These are phyloP conservation scores for Chaetomiaceae sp. DNA, from an alignment of 2,329 filamentous ascomycete genomes.

Conservation along the genomic window DNA sequence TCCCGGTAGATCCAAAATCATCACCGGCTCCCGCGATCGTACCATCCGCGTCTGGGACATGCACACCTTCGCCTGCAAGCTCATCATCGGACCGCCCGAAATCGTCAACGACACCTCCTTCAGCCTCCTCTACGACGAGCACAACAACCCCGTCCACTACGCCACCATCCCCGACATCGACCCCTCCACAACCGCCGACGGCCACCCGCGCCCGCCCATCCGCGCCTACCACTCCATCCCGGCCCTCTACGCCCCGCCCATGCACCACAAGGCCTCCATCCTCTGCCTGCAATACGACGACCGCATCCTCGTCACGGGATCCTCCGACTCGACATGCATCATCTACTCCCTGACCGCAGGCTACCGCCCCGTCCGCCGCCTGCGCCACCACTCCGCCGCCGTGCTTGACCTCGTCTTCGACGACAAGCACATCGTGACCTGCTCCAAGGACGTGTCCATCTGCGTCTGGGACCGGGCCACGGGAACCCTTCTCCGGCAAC, in stretches of 20 bases:
- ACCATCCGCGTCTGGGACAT: constrained; percentile 97
- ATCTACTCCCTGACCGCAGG: constrained; percentile 78
- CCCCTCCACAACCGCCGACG: constrained; percentile 19
- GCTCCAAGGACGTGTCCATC: constrained; percentile 91
- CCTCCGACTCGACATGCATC: constrained; percentile 87
- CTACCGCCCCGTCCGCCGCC: constrained; percentile 74
- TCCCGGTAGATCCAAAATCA: constrained; percentile 73
- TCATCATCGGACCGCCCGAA: constrained; percentile 77
- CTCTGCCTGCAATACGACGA: constrained; percentile 94
- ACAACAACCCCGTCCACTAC: constrained; percentile 51
- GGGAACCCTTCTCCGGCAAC: constrained; percentile 68
- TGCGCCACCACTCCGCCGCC: constrained; percentile 76
- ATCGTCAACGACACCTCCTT: constrained; percentile 49
- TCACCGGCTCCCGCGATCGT: constrained; percentile 91
- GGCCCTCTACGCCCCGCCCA: constrained; percentile 51
- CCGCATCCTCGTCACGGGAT: constrained; percentile 88
- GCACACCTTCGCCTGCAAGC: constrained; percentile 76
- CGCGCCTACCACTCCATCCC: constrained; percentile 46
- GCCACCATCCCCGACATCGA: constrained; percentile 51
- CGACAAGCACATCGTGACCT: constrained; percentile 87
- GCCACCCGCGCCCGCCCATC: constrained; percentile 26
- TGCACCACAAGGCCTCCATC: constrained; percentile 86
- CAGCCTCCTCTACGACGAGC: constrained; percentile 45
- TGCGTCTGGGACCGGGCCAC: constrained; percentile 90
- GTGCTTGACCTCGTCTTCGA: constrained; percentile 94